Conservation (phyloP, 1,284 basidiomycete species). For the Cerrena zonata region DNA sequence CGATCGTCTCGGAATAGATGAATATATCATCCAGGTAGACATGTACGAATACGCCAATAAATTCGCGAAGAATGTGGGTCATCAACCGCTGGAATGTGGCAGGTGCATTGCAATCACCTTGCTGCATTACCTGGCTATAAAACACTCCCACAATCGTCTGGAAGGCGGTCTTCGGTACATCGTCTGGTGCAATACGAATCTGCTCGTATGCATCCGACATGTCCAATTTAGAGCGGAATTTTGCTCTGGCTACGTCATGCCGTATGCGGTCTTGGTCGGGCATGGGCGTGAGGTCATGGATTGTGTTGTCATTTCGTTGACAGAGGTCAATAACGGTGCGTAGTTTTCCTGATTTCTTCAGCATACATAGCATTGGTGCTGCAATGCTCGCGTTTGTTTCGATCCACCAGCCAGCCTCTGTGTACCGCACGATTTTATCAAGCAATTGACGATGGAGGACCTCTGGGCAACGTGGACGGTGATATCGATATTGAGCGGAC, state of each 20-base stretch:
- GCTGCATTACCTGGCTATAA: slow-evolving; percentile 32
- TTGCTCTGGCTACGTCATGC: slow-evolving; percentile 5
- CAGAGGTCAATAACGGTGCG: slow-evolving; percentile 30
- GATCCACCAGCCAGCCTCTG: slow-evolving; percentile 26
- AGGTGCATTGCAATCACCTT: slow-evolving; percentile 32
- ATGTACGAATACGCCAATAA: slow-evolving; percentile 9
- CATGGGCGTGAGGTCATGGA: slow-evolving; percentile 30
- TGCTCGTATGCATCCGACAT: slow-evolving; percentile 23
- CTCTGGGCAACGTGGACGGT: slow-evolving; percentile 29
- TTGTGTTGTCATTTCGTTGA: slow-evolving; percentile 31
- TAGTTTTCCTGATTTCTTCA: slow-evolving; percentile 17
- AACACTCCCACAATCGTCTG: slow-evolving; percentile 29
- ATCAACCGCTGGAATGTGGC: slow-evolving; percentile 32
- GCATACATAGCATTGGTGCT: slow-evolving; percentile 28
- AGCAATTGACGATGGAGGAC: slow-evolving; percentile 23
- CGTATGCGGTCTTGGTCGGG: slow-evolving; percentile 16
- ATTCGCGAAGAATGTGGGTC: slow-evolving; percentile 17
- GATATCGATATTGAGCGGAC: slow-evolving; percentile 22
- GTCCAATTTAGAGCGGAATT: slow-evolving; percentile 11
- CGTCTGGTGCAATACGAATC: slow-evolving; percentile 15
- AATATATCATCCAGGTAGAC: slow-evolving; percentile 17
- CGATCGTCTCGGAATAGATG: slow-evolving; percentile 12
- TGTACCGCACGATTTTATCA: slow-evolving; percentile 26
- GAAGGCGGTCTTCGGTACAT: slow-evolving; percentile 13
- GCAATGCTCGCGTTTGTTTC: slow-evolving; percentile 25